phyloP scores from a whole-genome alignment of 768 basidiomycete species.

The Leccinum uliginosum region DNA sequence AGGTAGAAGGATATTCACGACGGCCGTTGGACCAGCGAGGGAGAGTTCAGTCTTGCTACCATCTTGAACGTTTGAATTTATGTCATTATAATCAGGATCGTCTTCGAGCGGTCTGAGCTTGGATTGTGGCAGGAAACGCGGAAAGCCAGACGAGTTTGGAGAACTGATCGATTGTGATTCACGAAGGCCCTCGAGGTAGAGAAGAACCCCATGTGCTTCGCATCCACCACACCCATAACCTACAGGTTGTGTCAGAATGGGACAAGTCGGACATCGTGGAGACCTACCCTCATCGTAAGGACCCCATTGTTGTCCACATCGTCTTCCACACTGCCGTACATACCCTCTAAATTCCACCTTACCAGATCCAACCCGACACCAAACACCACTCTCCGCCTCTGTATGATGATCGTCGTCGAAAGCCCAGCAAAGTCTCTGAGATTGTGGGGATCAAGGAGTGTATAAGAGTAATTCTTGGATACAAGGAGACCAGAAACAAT shows the following conservation, averaged over 20 bases:
- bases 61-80: slow-evolving; percentile 58
- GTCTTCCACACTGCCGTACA: slow-evolving; percentile 83
- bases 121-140: slow-evolving; percentile 39
- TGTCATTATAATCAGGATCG: slow-evolving; percentile 40
- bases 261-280: slow-evolving; percentile 1
- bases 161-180: slow-evolving; percentile 35
- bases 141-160: slow-evolving; percentile 29
- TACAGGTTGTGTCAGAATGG: slow-evolving; percentile 25
- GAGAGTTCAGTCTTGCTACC: slow-evolving; percentile 60
- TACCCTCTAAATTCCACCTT: slow-evolving; percentile 94
- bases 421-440: slow-evolving; percentile 92
- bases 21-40: slow-evolving; percentile 16
- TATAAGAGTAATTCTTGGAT: slow-evolving; percentile 97
- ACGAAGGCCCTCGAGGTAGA: slow-evolving; percentile 62
- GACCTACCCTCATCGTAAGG: slow-evolving; percentile 64
- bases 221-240: slow-evolving; percentile 91
- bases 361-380: slow-evolving; percentile 91
- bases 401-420: slow-evolving; percentile 84
- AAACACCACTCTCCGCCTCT: slow-evolving; percentile 78
- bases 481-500: slow-evolving; percentile 85
- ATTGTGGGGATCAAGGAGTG: slow-evolving; percentile 91
- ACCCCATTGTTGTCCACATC: slow-evolving; percentile 64
- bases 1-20: slow-evolving; percentile 20
- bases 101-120: slow-evolving; percentile 42
- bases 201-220: slow-evolving; percentile 70